Percentiles rank a stretch among this genome's conserved stretches.
phyloP scores from a whole-genome alignment of 2,329 filamentous ascomycete genomes.

The Alternaria metachromatica region DNA sequence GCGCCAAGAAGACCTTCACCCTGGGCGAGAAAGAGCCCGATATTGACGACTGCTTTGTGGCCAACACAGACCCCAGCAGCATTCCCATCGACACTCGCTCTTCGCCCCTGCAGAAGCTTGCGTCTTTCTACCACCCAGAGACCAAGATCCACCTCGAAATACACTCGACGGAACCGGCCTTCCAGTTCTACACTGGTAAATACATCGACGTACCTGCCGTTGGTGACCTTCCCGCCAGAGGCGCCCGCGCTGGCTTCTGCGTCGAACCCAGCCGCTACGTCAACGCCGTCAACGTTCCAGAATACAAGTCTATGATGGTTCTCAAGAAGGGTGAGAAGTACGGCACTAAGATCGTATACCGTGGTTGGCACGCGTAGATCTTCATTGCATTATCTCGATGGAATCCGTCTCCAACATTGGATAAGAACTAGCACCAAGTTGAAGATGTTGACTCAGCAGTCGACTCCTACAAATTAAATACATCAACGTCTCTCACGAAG shows the following conservation, averaged over 20 bases:
- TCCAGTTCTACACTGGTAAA: slow-evolving; percentile 95
- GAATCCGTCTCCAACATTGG: neutral
- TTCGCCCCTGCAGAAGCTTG: slow-evolving; percentile 69
- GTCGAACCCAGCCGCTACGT: slow-evolving; percentile 92
- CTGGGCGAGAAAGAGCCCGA: slow-evolving; percentile 74
- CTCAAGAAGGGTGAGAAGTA: slow-evolving; percentile 86
- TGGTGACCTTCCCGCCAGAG: slow-evolving; percentile 66
- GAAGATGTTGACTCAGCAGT: neutral
- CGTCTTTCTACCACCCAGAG: slow-evolving; percentile 74
- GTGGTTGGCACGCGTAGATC: slow-evolving; percentile 71
- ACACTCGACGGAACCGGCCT: slow-evolving; percentile 89
- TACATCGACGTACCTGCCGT: slow-evolving; percentile 77
- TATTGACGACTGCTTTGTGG: slow-evolving; percentile 90
- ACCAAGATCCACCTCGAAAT: slow-evolving; percentile 84
- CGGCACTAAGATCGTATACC: slow-evolving; percentile 82
- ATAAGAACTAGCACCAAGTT: neutral
- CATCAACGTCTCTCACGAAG: neutral
- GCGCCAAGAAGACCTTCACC: slow-evolving; percentile 71
- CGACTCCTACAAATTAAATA: neutral
- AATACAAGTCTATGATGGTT: slow-evolving; percentile 79
- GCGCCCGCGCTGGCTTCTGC: slow-evolving; percentile 79
- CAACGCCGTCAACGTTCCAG: slow-evolving; percentile 81
- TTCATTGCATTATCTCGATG: neutral
- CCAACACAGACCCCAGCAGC: slow-evolving; percentile 66
- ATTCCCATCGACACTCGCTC: slow-evolving; percentile 60